Conservation (phyloP, 345 rosid species). For the Hibiscus tridactylites region DNA sequence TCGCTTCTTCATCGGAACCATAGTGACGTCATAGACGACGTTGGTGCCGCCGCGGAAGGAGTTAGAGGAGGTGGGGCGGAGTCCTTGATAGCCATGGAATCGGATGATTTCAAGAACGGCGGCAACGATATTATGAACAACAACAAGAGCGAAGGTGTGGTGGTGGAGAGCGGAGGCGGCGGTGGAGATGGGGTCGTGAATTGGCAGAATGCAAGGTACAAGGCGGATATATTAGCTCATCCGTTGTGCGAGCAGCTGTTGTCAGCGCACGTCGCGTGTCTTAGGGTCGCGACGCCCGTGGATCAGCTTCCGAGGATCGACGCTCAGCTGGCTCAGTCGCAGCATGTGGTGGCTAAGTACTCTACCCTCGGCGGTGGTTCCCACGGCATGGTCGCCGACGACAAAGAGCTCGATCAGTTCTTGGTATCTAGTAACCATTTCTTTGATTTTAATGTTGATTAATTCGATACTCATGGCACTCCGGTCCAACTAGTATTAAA, state of each 20-base stretch:
- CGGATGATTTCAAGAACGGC: conserved; percentile 33
- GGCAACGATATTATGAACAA: conserved; percentile 28
- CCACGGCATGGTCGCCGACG: conserved; percentile 64
- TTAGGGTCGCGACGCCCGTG: conserved; percentile 91
- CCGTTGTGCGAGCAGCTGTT: conserved; percentile 88
- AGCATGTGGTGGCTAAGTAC: conserved; percentile 84
- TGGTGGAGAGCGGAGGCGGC: conserved; percentile 28
- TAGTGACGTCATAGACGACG: conserved; percentile 61
- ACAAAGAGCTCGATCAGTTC: conserved; percentile 98
- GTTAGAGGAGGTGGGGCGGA: conserved; percentile 24
- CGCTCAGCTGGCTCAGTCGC: conserved; percentile 96
- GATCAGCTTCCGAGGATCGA: conserved; percentile 95
- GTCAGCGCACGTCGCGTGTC: conserved; percentile 84
- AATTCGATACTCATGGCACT: no score
- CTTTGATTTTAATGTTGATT: no score
- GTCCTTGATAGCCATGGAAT: conserved; percentile 43
- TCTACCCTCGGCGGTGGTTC: conserved; percentile 46
- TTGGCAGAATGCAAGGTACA: conserved; percentile 84
- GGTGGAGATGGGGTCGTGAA: conserved; percentile 45
- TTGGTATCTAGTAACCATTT: conserved; percentile 38
- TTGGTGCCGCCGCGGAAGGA: conserved; percentile 18
- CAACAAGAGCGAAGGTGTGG: conserved; percentile 36
- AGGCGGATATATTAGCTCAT: conserved; percentile 86
- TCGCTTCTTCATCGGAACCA: conserved; percentile 41
- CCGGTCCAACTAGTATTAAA: no score